A percentile compares a stretch with the other conserved stretches of the same genome.
These are phyloP conservation scores for Candida tibetensis DNA, from an alignment of 805 yeast species.

Conservation along the genomic window DNA sequence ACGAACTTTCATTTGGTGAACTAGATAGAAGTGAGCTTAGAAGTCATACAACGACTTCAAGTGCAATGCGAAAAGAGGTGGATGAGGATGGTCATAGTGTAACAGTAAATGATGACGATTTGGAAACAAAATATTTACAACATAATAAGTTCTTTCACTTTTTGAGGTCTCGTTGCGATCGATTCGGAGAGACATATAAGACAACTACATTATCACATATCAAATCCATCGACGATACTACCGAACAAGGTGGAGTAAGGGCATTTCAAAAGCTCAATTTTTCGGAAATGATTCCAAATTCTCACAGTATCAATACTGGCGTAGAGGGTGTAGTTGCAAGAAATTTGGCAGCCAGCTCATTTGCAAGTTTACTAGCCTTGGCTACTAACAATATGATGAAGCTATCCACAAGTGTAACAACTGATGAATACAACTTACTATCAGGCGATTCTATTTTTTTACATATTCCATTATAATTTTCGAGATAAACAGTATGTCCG, in stretches of 20 bases:
- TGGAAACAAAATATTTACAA: too few relatives aligned
- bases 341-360: conserved; percentile 27
- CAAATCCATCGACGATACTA: too few relatives aligned
- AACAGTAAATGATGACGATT: too few relatives aligned
- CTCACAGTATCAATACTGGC: background rate
- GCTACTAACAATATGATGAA: conserved; percentile 20
- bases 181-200: too few relatives aligned
- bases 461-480: too few relatives aligned
- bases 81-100: too few relatives aligned
- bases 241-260: background rate
- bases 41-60: background rate
- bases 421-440: background rate
- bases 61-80: too few relatives aligned
- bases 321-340: conserved; percentile 14
- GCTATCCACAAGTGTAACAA: conserved; percentile 4
- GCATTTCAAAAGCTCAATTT: conserved; percentile 9
- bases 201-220: too few relatives aligned
- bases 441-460: background rate
- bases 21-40: conserved; percentile 11
- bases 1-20: conserved; percentile 22
- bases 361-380: conserved; percentile 24
- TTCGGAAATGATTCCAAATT: conserved; percentile 16
- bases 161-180: too few relatives aligned
- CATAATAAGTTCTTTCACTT: too few relatives aligned
- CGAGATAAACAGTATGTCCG: too few relatives aligned